phyloP scores from a whole-genome alignment of 2,329 filamentous ascomycete genomes.

The Botryosphaeria dothidea region DNA sequence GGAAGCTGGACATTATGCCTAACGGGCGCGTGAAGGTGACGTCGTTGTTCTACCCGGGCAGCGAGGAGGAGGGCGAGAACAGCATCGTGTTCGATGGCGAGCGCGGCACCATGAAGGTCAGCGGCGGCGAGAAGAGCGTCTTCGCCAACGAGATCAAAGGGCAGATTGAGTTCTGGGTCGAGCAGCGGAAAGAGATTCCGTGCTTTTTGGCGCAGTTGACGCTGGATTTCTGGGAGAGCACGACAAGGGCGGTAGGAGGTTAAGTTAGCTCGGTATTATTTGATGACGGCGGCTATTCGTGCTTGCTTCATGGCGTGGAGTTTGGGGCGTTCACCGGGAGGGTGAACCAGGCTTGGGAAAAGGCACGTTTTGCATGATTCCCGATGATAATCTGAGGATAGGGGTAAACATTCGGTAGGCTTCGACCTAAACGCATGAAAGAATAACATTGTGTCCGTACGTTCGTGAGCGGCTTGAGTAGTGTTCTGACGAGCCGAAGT shows the following conservation, averaged over 20 bases:
- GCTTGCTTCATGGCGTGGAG: not conserved
- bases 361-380: not conserved
- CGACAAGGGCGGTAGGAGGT: slow-evolving; percentile 38
- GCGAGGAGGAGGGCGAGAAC: slow-evolving; percentile 64
- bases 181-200: slow-evolving; percentile 89
- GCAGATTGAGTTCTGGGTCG: slow-evolving; percentile 93
- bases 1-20: slow-evolving; percentile 94
- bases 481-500: too few relatives aligned
- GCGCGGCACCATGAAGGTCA: slow-evolving; percentile 96
- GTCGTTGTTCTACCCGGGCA: slow-evolving; percentile 74
- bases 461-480: too few relatives aligned
- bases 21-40: slow-evolving; percentile 95
- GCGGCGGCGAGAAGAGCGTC: slow-evolving; percentile 79
- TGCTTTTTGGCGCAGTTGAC: slow-evolving; percentile 90
- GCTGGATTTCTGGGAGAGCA: slow-evolving; percentile 80
- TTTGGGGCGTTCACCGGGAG: not conserved
- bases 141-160: slow-evolving; percentile 85
- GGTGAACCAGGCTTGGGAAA: not conserved
- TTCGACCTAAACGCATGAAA: too few relatives aligned
- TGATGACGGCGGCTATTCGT: not conserved
- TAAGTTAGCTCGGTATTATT: not conserved
- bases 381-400: too few relatives aligned
- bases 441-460: not conserved
- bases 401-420: too few relatives aligned
- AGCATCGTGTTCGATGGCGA: slow-evolving; percentile 85